These are phyloP conservation scores for Simplicillium aogashimaense DNA, from an alignment of 2,329 filamentous ascomycete species.

Conservation along the genomic window DNA sequence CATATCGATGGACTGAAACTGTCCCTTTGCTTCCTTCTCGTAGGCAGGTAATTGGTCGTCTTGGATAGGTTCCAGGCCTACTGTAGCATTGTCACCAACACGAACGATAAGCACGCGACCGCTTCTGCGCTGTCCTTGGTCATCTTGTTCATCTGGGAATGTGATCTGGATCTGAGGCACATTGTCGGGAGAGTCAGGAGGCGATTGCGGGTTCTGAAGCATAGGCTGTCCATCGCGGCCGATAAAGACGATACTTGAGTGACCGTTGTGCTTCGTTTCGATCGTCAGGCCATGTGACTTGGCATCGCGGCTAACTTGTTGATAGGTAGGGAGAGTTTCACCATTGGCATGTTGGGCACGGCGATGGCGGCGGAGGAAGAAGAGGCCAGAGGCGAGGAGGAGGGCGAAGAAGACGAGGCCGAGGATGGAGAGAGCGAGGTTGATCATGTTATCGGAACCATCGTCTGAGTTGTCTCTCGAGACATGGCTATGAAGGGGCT, in stretches of 20 bases:
- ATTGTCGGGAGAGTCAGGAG: conserved; percentile 69
- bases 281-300: conserved; percentile 48
- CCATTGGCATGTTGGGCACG: conserved; percentile 35
- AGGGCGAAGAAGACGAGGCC: conserved; percentile 67
- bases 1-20: conserved; percentile 91
- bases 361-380: conserved; percentile 60
- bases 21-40: conserved; percentile 65
- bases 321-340: conserved; percentile 59
- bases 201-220: conserved; percentile 63
- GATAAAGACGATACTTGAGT: conserved; percentile 66
- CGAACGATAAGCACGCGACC: conserved; percentile 86
- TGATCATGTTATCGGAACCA: conserved; percentile 53
- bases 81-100: conserved; percentile 73
- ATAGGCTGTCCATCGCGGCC: conserved; percentile 68
- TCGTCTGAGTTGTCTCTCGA: conserved; percentile 24
- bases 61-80: conserved; percentile 82
- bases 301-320: conserved; percentile 44
- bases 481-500: conserved; percentile 5
- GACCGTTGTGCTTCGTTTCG: conserved; percentile 43
- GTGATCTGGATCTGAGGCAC: conserved; percentile 96
- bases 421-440: conserved; percentile 71
- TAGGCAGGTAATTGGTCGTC: conserved; percentile 79
- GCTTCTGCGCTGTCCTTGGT: conserved; percentile 68
- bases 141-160: conserved; percentile 91
- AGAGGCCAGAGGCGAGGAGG: conserved; percentile 54